phyloP scores from a whole-genome alignment of 2,329 filamentous ascomycete genomes.

The Thelonectria rubi region DNA sequence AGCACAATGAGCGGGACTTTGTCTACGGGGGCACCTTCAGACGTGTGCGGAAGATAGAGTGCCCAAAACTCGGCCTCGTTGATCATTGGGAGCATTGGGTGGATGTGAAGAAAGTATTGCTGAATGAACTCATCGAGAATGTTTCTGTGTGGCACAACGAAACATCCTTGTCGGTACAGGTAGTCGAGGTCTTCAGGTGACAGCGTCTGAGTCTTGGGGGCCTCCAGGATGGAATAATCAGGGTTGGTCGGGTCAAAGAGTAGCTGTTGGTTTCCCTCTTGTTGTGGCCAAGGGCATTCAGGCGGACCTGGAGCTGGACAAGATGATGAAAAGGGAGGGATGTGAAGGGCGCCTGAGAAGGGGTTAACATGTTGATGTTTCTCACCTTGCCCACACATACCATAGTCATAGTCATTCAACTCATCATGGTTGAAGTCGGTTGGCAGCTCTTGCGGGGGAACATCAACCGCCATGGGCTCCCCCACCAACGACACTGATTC shows the following conservation, averaged over 20 bases:
- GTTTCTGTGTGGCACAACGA: slow-evolving; percentile 37
- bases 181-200: slow-evolving; percentile 38
- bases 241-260: slow-evolving; percentile 28
- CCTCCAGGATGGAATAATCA: slow-evolving; percentile 38
- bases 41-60: slow-evolving; percentile 33
- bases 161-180: slow-evolving; percentile 40
- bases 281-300: slow-evolving; percentile 4
- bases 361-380: neutral
- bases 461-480: slow-evolving; percentile 18
- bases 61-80: slow-evolving; percentile 41
- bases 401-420: slow-evolving; percentile 8
- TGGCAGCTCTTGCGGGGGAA: slow-evolving; percentile 10
- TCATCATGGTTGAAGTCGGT: neutral
- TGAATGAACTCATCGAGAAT: slow-evolving; percentile 41
- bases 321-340: slow-evolving; percentile 6
- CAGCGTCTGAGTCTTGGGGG: slow-evolving; percentile 31
- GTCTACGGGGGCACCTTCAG: slow-evolving; percentile 11
- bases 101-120: slow-evolving; percentile 43
- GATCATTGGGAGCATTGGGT: slow-evolving; percentile 42
- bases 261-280: neutral
- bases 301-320: neutral
- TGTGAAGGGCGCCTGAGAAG: neutral
- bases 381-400: neutral
- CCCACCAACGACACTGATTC: slow-evolving; percentile 9
- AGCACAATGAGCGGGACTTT: slow-evolving; percentile 36